Conservation (phyloP, 495 filamentous ascomycete species). For the Amorphotheca resinae region DNA sequence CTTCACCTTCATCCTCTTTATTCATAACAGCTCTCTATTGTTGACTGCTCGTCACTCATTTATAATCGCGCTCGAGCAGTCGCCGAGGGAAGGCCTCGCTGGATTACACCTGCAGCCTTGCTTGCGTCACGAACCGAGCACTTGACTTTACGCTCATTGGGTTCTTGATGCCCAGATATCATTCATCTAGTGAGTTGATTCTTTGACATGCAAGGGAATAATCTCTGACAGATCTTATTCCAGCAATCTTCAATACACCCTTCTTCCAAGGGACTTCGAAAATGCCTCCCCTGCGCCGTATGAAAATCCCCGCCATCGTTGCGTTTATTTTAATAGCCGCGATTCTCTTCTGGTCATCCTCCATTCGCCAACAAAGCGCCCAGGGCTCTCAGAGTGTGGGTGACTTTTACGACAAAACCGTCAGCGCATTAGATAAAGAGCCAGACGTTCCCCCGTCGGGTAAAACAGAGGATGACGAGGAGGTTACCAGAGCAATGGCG, state of each 20-base stretch:
- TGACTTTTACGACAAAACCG: slow-evolving; percentile 47
- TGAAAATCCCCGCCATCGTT: slow-evolving; percentile 45
- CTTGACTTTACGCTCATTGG: too few relatives aligned
- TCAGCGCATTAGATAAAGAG: slow-evolving; percentile 32
- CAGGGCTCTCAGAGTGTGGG: slow-evolving; percentile 26
- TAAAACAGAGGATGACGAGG: slow-evolving; percentile 9
- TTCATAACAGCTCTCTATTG: too few relatives aligned
- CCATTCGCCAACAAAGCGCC: slow-evolving; percentile 38
- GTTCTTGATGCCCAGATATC: too few relatives aligned
- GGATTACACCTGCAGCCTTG: too few relatives aligned
- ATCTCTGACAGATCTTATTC: too few relatives aligned
- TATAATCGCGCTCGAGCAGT: too few relatives aligned
- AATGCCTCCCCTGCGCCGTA: slow-evolving; percentile 63
- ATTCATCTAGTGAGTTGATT: too few relatives aligned
- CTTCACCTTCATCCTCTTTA: too few relatives aligned
- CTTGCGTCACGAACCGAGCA: too few relatives aligned
- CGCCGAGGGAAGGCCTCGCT: too few relatives aligned
- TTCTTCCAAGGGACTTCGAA: slow-evolving; percentile 18
- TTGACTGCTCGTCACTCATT: too few relatives aligned
- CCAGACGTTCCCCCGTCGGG: neutral
- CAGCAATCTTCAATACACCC: slow-evolving; percentile 11
- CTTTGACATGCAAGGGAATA: too few relatives aligned
- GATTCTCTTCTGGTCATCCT: slow-evolving; percentile 45
- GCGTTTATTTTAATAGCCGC: slow-evolving; percentile 43
- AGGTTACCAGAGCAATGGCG: slow-evolving; percentile 11